Evolutionary conservation across 441 rosid species (phyloP), one percentile per base, ranked within the genome.

Genomic region (Viola pubescens): DNA sequence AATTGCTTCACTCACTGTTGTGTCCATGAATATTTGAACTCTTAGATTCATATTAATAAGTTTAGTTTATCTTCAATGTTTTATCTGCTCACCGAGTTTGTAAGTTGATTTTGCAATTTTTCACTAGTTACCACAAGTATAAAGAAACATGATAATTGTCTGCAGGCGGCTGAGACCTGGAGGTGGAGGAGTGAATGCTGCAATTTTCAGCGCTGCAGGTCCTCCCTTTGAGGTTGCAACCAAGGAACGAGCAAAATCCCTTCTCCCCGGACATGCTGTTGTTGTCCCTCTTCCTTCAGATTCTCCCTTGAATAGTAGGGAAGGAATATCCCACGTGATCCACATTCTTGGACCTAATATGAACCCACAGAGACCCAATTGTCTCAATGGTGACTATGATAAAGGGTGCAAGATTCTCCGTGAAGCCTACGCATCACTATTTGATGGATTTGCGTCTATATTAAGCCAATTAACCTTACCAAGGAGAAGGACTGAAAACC

Each of bases 341-440:
- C 97, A 89, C 78, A 94, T 92, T 66, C 89, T 92, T 75, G 97
- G 98, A 57, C 97, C 98, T 43, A 89, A 92, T 70, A 89, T 89
- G 98, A 92, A 92, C 64, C 92, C 89, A n/a, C 73, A 75, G 48
- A 81, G 96, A 68, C 94, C 97, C 50, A 77, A 87, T 69, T 83
- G 71, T 61, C 87, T 89, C n/a, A 69, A 75, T 37, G 66, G 72
- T 34, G 90, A 92, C 81, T 89, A 92, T 67, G 57, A 50, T 65
- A 82, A 75, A 57, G 97, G 94, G 63, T 82, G 92, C 78, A 70
- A 78, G 70, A 63, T 83, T 78, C 97, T 89, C 10, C 68, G 68
- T 38, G 82, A 78, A 63, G 87, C 94, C 52, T 92, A 89, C 75
- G 62, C 87, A 41, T 80, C 97, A 62, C 92, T 92, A 54, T 87